Evolutionary conservation across 352 stramenopile species (phyloP), one percentile per base, ranked within the genome.

Genomic region (Globisporangium carolinianum): DNA sequence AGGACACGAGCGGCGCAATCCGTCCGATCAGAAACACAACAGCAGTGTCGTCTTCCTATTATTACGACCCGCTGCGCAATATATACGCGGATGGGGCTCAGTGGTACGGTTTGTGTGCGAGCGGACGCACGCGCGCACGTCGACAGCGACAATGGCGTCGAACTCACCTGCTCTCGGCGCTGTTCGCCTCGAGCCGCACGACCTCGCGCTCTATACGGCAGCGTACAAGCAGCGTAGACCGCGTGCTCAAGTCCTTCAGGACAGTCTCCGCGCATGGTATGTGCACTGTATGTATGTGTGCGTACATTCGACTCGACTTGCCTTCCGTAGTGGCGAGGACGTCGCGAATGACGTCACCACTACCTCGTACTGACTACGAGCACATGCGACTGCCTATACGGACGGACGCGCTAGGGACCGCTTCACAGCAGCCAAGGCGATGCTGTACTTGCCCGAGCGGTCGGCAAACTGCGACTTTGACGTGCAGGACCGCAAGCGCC

Each of bases 391-490:
- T 32, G 24, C 24, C 24, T 32, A 2, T 32, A 32, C 24, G 24
- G 24, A 32, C 24, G 24, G 24, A 32, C 2, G 24, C 24, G 24
- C 24, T 32, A 80, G 77, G 79, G 63, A 59, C 14, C 56, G 52
- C 39, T 76, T 90, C 51, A 55, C 72, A 6, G 53, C 42, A 12
- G 24, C 55, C 15, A 61, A 66, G 1, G 63, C 75, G 11, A 46
- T 75, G 53, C 7, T 88, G 24, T 86, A 88, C 58, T 63, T 90
- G 5, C 72, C 76, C 11, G 65, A 72, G 55, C 65, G 77, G 32
- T 61, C 58, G 50, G 49, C 75, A 9, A 68, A 75, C 32, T 52
- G 47, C 15, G 72, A 86, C 46, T 77, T 76, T 60, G 73, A 83
- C 47, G 51, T 47, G 1, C 64, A 60, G 9, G 66, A 83, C 37